These are phyloP conservation scores for Malus hybrid DNA, from an alignment of 331 rosid species.

Conservation along the genomic window DNA sequence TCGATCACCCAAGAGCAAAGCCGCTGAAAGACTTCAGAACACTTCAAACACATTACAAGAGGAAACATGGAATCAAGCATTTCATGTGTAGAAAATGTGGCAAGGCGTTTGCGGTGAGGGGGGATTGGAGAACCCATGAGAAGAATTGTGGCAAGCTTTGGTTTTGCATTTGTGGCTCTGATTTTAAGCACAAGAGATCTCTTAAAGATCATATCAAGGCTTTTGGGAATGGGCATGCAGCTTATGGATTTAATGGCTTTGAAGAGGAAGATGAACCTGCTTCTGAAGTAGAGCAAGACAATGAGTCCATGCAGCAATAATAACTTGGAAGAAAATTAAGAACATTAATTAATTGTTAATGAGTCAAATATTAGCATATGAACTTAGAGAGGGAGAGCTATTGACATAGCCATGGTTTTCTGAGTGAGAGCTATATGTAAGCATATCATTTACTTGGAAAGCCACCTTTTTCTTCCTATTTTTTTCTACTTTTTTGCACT, in stretches of 20 bases:
- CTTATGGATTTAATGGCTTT: slow-evolving; percentile 58
- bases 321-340: not conserved
- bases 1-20: slow-evolving; percentile 80
- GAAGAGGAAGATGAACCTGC: slow-evolving; percentile 90
- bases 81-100: slow-evolving; percentile 89
- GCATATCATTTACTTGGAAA: slow-evolving; percentile 20
- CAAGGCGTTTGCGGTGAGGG: slow-evolving; percentile 85
- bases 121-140: slow-evolving; percentile 92
- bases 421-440: slow-evolving; percentile 27
- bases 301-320: slow-evolving; percentile 37
- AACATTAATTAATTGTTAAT: not conserved
- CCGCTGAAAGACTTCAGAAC: slow-evolving; percentile 84
- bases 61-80: slow-evolving; percentile 87
- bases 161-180: slow-evolving; percentile 89
- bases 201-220: slow-evolving; percentile 90
- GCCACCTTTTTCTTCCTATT: not conserved
- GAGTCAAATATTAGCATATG: slow-evolving; percentile 24
- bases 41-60: slow-evolving; percentile 86
- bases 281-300: slow-evolving; percentile 85
- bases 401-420: slow-evolving; percentile 22
- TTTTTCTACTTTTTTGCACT: not conserved
- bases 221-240: slow-evolving; percentile 77
- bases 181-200: slow-evolving; percentile 88
- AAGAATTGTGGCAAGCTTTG: slow-evolving; percentile 92
- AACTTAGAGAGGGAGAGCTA: slow-evolving; percentile 10